Base-by-base conservation (phyloP, 371 early-diverging fungal species). In the Apophysomyces variabilis region DNA sequence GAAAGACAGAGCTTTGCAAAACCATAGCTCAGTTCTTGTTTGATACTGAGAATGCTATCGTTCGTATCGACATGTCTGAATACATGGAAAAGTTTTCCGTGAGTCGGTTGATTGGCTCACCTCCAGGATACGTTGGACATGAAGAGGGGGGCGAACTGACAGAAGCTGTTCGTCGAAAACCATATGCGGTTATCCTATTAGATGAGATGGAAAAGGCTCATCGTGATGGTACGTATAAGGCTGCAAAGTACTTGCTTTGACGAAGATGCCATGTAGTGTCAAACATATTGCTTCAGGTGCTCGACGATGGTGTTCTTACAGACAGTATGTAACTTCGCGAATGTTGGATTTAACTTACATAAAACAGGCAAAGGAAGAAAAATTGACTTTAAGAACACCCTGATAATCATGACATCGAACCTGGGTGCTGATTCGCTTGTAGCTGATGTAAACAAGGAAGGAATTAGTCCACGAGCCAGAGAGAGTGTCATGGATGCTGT, bases 121-220 rank as follows among this genome's bases (percentile, higher is more conserved):
- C 96, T 50, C 96, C 98, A 5, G 97, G 93, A 1, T 92, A 94
- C 62, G 84, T 93, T 44, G 93, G 94, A 14, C 88, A 90, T 18
- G 94, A 93, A 47, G 89, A 92, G 71, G 96, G 95, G 36, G 97
- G 97, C 26, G 88, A 94, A 64, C 76, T 96, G 43, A 96, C 98
- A 3, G 96, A 97, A 66, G 93, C 95, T 9, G 89, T 96, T 11
- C 81, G 94, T 68, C 87, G 94, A 61, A 85, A 88, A 47, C 96
- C 96, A 21, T 96, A 96, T 77, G 92, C 93, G 13, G 93, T 97
- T n/a, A 80, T 96, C 4, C 76, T 97, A 12, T 83, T 97, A 59
- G 98, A 97, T 79, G 98, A 97, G 78, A 89, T 97, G 65, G 97
- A 97, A 73, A 92, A 96, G 74, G 96, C 96, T 7, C 95, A 96